phyloP scores from a whole-genome alignment of 2,329 filamentous ascomycete species.

The Sarocladium oryzae region DNA sequence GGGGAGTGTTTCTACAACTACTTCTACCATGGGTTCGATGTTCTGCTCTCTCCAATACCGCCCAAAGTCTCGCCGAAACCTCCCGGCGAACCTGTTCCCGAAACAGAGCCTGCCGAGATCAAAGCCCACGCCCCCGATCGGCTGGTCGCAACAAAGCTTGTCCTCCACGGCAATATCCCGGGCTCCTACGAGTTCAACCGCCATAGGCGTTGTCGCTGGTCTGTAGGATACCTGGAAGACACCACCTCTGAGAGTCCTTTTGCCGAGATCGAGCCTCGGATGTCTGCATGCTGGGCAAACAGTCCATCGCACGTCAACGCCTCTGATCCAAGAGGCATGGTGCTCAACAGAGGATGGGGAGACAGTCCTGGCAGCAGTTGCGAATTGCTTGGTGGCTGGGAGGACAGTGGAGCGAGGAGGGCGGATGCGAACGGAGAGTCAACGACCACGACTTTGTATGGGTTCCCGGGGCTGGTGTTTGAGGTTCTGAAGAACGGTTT shows the following conservation, averaged over 20 bases:
- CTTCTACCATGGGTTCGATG: slow-evolving; percentile 90
- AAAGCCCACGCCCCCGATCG: slow-evolving; percentile 48
- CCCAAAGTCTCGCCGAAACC: slow-evolving; percentile 51
- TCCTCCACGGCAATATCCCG: slow-evolving; percentile 89
- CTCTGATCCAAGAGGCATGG: slow-evolving; percentile 62
- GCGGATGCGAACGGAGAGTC: slow-evolving; percentile 50
- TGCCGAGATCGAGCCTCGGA: slow-evolving; percentile 58
- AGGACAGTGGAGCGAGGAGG: slow-evolving; percentile 58
- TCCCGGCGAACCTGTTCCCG: slow-evolving; percentile 28
- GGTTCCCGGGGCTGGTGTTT: slow-evolving; percentile 89
- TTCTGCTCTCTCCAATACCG: slow-evolving; percentile 73
- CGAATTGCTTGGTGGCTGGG: slow-evolving; percentile 79
- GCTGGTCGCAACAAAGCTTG: slow-evolving; percentile 82
- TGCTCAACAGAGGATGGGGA: slow-evolving; percentile 83
- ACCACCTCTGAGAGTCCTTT: slow-evolving; percentile 54
- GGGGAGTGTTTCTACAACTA: slow-evolving; percentile 94
- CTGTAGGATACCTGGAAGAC: slow-evolving; percentile 54
- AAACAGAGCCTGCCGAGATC: slow-evolving; percentile 19
- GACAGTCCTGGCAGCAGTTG: slow-evolving; percentile 87
- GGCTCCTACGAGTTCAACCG: slow-evolving; percentile 96
- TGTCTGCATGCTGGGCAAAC: slow-evolving; percentile 61
- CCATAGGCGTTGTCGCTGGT: slow-evolving; percentile 84
- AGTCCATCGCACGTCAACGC: slow-evolving; percentile 23
- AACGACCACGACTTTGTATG: slow-evolving; percentile 81
- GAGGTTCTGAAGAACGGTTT: slow-evolving; percentile 91